Evolutionary conservation across 257 asterid genomes (phyloP), one percentile per base, ranked within the genome.

Genomic region (Solanum bulbocastanum): DNA sequence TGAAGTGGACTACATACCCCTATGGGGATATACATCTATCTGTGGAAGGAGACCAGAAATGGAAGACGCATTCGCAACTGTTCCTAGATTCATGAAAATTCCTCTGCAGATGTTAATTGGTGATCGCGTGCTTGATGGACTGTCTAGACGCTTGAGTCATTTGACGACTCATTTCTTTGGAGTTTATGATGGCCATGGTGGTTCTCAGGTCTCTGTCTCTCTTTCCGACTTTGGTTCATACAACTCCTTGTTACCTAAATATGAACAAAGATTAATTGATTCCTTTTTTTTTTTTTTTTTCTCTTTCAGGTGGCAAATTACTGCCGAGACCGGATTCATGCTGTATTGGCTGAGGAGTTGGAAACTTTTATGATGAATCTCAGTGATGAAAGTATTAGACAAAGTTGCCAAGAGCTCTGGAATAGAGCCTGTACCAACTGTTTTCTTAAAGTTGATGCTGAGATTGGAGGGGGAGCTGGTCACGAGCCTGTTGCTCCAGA

Each of bases 181-280:
- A 42, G 99, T 97, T 35, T 97, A 97, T 85, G 99, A 97, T 89
- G 99, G 99, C 84, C 99, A 97, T 90, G 99, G 99, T 75, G 99
- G 99, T 85, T 94, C 93, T 87, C 99, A 97, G 98, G 99, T 96
- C 83, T 23, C 32, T 87, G 32, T 68, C 62, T 76, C 23, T 85
- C 89, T 15, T 85, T 42, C 85, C 73, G 36, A 18, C 52, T 14
- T 68, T 3, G 44, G 52, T 30, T 23, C 65, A 39, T 18, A 39
- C 68, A 5, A 82, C 33, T 75, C n/a, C 37, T 46, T 35, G 83
- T 65, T 42, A 30, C 65, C 65, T 56, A 30, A n/a, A 84, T 30
- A 30, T 62, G 18, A 39, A 5, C 66, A 40, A n/a, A 4, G 33
- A 13, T 1, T 14, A 14, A 74, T 74, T 82, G 88, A 36, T 49